These are phyloP conservation scores for Eucalyptus sideroxylon DNA, from an alignment of 345 rosid genomes.

Conservation along the genomic window DNA sequence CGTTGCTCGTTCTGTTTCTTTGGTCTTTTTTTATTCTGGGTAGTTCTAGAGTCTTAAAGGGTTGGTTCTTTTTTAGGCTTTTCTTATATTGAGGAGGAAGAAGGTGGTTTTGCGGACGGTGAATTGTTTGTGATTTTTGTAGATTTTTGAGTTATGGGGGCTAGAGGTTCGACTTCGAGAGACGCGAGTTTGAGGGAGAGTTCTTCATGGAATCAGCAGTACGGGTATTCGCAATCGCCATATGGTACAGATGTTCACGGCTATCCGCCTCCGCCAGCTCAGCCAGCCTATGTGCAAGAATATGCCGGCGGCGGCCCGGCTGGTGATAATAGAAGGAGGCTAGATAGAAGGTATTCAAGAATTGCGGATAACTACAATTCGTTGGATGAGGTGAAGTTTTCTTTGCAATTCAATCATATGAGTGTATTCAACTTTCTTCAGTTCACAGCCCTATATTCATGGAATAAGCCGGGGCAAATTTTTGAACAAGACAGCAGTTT, in stretches of 20 bases:
- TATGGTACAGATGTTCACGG: constrained; percentile 26
- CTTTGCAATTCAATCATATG: not conserved
- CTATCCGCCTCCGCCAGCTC: constrained; percentile 1
- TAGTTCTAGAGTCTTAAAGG: not conserved
- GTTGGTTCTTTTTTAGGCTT: not conserved
- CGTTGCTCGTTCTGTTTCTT: not conserved
- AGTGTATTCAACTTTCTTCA: not conserved
- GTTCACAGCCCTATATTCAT: not conserved
- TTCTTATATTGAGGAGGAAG: not conserved
- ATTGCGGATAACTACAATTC: constrained; percentile 74
- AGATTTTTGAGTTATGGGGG: constrained; percentile 49
- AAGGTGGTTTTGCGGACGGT: not conserved
- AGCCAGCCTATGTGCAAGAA: constrained; percentile 15
- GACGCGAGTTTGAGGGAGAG: constrained; percentile 32
- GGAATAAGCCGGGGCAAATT: not conserved
- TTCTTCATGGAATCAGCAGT: constrained; percentile 33
- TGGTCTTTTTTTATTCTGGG: not conserved
- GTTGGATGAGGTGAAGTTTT: constrained; percentile 53
- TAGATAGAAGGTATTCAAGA: constrained; percentile 63
- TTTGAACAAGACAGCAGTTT: not conserved
- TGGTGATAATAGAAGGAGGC: constrained; percentile 22
- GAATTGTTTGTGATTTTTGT: not conserved
- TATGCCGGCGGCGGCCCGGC: not conserved
- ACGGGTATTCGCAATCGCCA: constrained; percentile 12
- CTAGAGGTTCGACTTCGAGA: constrained; percentile 53